Evolutionary conservation across 139 green algal genomes (phyloP).

Genomic region (Trebouxia sp.): DNA sequence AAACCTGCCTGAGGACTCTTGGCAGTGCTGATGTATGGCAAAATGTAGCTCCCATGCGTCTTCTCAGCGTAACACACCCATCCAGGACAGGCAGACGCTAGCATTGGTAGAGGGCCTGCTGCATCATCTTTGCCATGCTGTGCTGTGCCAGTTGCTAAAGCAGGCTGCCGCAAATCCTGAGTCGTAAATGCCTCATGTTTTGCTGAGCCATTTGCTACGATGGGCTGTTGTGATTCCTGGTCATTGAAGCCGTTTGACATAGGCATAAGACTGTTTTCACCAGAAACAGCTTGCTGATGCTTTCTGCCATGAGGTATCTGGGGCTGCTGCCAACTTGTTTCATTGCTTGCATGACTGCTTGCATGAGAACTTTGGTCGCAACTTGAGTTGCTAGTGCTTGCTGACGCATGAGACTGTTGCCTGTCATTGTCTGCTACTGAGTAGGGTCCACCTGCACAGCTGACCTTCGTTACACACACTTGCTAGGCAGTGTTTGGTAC

Average conservation of each 20-base stretch:
- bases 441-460: neutral
- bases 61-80: constrained; percentile 99
- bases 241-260: too few relatives aligned
- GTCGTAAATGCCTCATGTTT: too few relatives aligned
- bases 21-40: constrained; percentile 82
- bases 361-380: too few relatives aligned
- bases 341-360: too few relatives aligned
- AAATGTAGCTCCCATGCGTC: constrained; percentile 81
- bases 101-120: constrained; percentile 69
- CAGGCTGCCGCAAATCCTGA: too few relatives aligned
- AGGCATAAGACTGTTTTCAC: too few relatives aligned
- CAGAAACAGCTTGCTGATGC: neutral
- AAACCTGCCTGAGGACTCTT: constrained; percentile 74
- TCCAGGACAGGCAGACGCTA: constrained; percentile 90
- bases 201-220: neutral
- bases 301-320: too few relatives aligned
- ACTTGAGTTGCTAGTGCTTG: neutral
- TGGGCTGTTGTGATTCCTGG: too few relatives aligned
- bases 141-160: too few relatives aligned
- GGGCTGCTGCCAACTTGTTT: too few relatives aligned
- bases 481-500: too few relatives aligned
- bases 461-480: too few relatives aligned
- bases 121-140: neutral
- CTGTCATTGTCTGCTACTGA: neutral
- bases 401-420: neutral